phyloP scores from a whole-genome alignment of 371 early-diverging fungal genomes.

The Mortierella polycephala region DNA sequence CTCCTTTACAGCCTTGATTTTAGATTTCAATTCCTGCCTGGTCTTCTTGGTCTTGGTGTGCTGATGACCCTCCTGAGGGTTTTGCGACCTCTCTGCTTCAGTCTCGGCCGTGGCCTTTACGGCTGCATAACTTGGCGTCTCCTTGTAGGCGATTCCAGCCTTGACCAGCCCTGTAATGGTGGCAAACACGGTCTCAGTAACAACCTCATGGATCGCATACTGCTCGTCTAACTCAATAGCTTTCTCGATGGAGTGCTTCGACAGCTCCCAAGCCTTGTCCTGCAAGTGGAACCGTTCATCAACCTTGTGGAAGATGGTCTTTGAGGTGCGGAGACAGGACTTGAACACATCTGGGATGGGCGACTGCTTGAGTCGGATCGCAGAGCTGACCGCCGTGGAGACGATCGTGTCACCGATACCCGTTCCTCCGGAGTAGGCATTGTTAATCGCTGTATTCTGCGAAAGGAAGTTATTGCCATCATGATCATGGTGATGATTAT shows the following conservation, averaged over 20 bases:
- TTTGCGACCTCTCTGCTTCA: conserved; percentile 6
- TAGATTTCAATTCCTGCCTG: conserved; percentile 5
- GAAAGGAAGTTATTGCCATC: conserved; percentile 12
- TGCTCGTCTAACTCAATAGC: conserved; percentile 68
- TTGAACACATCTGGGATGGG: conserved; percentile 71
- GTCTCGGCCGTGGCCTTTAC: conserved; percentile 9
- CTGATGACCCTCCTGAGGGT: conserved; percentile 17
- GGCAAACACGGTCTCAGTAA: conserved; percentile 63
- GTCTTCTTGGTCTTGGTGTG: not conserved
- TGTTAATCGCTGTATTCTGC: conserved; percentile 16
- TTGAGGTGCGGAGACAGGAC: conserved; percentile 56
- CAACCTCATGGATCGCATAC: conserved; percentile 68
- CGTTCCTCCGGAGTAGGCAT: conserved; percentile 21
- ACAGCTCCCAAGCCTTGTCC: conserved; percentile 63
- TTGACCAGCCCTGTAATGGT: conserved; percentile 64
- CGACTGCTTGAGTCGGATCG: conserved; percentile 73
- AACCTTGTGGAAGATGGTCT: conserved; percentile 56
- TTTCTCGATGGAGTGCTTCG: conserved; percentile 58
- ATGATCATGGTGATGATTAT: conserved; percentile 8
- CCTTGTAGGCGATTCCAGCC: conserved; percentile 70
- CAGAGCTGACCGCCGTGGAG: conserved; percentile 59
- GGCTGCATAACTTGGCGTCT: conserved; percentile 60
- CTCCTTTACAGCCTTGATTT: not conserved
- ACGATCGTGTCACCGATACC: conserved; percentile 56
- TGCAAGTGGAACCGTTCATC: conserved; percentile 65